A percentile compares a stretch with the other conserved stretches of the same genome.
Evolutionary conservation across 495 filamentous ascomycete species (phyloP).

Genomic region (Gamarada debralockiae): DNA sequence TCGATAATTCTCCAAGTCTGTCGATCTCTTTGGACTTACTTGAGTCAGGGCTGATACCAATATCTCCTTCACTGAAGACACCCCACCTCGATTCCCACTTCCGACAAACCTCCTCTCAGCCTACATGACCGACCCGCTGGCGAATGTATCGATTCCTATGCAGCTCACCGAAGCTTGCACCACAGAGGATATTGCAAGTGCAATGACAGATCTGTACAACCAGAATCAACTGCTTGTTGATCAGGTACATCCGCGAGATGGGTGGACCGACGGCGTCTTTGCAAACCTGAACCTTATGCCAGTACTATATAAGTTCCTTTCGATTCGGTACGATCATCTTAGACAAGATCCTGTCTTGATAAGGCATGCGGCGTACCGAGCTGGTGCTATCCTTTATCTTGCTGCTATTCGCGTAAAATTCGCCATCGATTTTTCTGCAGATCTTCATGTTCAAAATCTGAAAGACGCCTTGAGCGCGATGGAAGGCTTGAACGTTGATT

Average conservation of each 20-base stretch:
- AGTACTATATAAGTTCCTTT: conserved; percentile 7
- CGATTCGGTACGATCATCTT: background rate
- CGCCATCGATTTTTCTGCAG: background rate
- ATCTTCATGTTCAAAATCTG: conserved; percentile 4
- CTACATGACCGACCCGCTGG: background rate
- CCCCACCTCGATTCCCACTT: conserved; percentile 7
- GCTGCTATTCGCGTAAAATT: background rate
- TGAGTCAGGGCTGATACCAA: conserved; percentile 8
- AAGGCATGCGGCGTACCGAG: background rate
- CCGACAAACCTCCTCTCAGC: conserved; percentile 2
- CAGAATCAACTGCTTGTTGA: background rate
- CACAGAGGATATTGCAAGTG: background rate
- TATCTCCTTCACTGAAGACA: background rate
- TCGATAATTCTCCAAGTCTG: background rate
- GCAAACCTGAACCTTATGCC: conserved; percentile 6
- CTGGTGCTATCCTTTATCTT: conserved; percentile 5
- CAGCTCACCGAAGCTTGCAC: background rate
- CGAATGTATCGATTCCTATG: background rate
- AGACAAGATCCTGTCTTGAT: background rate
- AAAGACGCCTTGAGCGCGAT: background rate
- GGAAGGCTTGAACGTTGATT: background rate
- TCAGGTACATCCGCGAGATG: background rate
- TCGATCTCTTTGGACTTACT: background rate
- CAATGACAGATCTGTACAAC: background rate
- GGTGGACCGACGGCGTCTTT: conserved; percentile 12